Percentiles rank a stretch among this genome's conserved stretches.
phyloP scores from a whole-genome alignment of 148 eudicot species.

The Talinum fruticosum region DNA sequence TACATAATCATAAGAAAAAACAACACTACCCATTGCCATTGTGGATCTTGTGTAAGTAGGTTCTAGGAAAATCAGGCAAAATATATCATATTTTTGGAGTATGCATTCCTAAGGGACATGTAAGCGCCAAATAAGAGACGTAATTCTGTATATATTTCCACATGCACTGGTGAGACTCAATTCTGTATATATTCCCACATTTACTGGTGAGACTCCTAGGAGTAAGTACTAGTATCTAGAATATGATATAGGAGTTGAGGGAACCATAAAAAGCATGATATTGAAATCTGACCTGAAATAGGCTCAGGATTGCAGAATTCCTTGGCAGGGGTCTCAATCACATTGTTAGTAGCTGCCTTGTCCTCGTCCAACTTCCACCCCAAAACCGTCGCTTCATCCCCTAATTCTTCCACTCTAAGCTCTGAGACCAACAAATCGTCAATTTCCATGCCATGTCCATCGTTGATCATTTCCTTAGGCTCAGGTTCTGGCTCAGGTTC shows the following conservation, averaged over 20 bases:
- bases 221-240: too few species aligned
- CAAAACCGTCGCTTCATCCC: background rate
- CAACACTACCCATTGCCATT: too few species aligned
- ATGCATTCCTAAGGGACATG: too few species aligned
- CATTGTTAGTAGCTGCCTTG: background rate
- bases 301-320: conserved; percentile 12
- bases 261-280: background rate
- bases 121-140: too few species aligned
- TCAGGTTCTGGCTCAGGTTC: background rate
- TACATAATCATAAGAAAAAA: too few species aligned
- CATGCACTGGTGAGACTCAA: too few species aligned
- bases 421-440: conserved; percentile 2
- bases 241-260: too few species aligned
- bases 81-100: too few species aligned
- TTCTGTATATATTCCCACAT: too few species aligned
- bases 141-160: too few species aligned
- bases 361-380: background rate
- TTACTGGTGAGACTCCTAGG: too few species aligned
- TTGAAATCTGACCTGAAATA: conserved; percentile 12
- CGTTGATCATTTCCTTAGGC: background rate
- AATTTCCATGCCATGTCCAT: background rate
- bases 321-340: conserved; percentile 5
- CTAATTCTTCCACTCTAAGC: background rate
- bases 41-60: too few species aligned
- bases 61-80: background rate